Base-by-base conservation (phyloP, 2,329 filamentous ascomycete genomes). In the Fusarium neocosmosporiellum region DNA sequence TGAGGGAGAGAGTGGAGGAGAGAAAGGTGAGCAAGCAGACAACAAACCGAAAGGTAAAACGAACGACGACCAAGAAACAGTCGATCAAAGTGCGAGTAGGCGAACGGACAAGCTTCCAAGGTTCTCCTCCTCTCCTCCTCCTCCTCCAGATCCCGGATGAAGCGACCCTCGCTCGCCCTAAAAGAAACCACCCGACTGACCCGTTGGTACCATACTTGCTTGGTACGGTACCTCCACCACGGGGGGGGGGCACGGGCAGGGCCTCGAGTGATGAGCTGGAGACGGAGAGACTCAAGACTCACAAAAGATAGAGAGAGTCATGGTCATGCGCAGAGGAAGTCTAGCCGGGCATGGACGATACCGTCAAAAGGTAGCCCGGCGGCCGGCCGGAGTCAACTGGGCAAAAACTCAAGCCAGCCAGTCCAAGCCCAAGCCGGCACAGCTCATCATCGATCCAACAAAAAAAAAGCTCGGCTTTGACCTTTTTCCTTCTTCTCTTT, bases 281-380 rank as follows among this genome's bases (percentile, higher is more conserved):
- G 68, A 48, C 27, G 48, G 27, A 53, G 48, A 53, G 48, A 33
- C 27, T 29, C 24, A 48, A 31, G 46, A 50, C 46, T 50, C 48
- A 50, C 55, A 63, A 41, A 13, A 36, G 31, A 50, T 46, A 39
- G 48, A 39, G 29, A 57, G 39, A 61, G 54, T 39, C 60, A 63
- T 71, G 67, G 71, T 73, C 71, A 73, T 74, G 65, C 57, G 71
- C 46, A 71, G 61, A 59, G 29, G 61, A 69, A 71, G 58, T 63
- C 71, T 71, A 74, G 60, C 58, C 60, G 59, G 46, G 63, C 59
- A 62, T 54, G 59, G 46, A 62, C 33, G 33, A 53, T 53, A 33
- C 63, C 70, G 67, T 58, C 37, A 66, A 67, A 46, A 63, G 8
- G 61, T 70, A 73, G 57, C 33, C 22, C 46, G 41, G 36, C 55